phyloP scores from a whole-genome alignment of 2,329 filamentous ascomycete species.

The Trichoderma atroviride region DNA sequence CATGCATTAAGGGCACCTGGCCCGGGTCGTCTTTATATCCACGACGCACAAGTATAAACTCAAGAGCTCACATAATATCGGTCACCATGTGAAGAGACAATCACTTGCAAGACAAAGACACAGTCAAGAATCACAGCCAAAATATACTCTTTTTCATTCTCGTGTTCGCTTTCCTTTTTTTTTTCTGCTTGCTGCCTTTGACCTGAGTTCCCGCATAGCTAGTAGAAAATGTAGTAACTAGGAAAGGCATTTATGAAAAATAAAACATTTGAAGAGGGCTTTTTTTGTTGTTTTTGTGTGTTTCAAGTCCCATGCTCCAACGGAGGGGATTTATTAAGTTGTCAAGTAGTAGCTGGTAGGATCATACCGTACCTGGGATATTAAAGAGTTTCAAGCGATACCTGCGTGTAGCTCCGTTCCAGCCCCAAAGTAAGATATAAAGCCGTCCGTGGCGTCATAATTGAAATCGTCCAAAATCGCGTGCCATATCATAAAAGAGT shows the following conservation, averaged over 20 bases:
- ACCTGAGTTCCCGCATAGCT: constrained; percentile 44
- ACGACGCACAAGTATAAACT: neutral
- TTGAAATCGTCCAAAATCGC: constrained; percentile 45
- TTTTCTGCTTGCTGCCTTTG: constrained; percentile 37
- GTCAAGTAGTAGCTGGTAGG: constrained; percentile 36
- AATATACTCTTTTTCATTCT: constrained; percentile 39
- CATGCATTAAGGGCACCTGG: neutral
- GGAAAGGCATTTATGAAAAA: constrained; percentile 42
- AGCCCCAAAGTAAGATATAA: constrained; percentile 34
- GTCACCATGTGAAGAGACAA: neutral
- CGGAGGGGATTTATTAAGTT: constrained; percentile 38
- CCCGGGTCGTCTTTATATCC: neutral
- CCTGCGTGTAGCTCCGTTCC: constrained; percentile 33
- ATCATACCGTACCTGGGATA: constrained; percentile 35
- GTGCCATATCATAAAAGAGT: constrained; percentile 45
- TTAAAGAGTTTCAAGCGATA: constrained; percentile 35
- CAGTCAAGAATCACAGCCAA: constrained; percentile 28
- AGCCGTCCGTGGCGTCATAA: constrained; percentile 39
- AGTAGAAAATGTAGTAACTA: constrained; percentile 39
- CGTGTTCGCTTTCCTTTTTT: constrained; percentile 39
- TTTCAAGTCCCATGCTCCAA: constrained; percentile 35
- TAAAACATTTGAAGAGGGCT: constrained; percentile 35
- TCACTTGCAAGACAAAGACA: constrained; percentile 4
- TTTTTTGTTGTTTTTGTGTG: constrained; percentile 30
- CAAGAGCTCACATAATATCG: neutral